Evolutionary conservation across 768 basidiomycete species (phyloP).

Genomic region (Phlebiopsis gigantea): DNA sequence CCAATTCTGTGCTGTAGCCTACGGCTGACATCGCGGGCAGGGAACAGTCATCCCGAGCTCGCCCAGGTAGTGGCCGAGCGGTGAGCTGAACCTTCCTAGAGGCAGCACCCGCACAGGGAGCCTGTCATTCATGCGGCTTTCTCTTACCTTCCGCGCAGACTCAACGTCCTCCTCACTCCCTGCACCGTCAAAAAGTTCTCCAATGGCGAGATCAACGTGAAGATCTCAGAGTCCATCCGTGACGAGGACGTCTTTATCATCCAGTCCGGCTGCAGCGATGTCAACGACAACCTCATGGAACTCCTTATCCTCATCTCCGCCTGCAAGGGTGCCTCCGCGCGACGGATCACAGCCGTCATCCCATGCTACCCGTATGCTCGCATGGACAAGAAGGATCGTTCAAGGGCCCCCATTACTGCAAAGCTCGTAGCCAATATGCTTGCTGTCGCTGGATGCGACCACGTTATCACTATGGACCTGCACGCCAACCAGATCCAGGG

Average conservation of each 20-base stretch:
- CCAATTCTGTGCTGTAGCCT: background rate
- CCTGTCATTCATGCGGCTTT: slow-evolving; percentile 41
- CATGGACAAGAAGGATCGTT: slow-evolving; percentile 98
- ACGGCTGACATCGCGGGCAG: slow-evolving; percentile 38
- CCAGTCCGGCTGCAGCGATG: slow-evolving; percentile 84
- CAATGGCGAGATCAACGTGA: slow-evolving; percentile 93
- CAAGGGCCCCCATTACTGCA: slow-evolving; percentile 93
- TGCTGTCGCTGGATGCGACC: slow-evolving; percentile 93
- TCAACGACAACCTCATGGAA: slow-evolving; percentile 97
- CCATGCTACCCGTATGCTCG: slow-evolving; percentile 97
- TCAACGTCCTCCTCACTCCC: slow-evolving; percentile 82
- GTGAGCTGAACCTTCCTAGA: slow-evolving; percentile 63
- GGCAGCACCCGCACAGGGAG: slow-evolving; percentile 34
- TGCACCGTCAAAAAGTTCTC: slow-evolving; percentile 88
- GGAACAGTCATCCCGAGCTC: slow-evolving; percentile 97
- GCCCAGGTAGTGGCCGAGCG: slow-evolving; percentile 93
- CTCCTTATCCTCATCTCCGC: slow-evolving; percentile 98
- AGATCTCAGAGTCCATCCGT: slow-evolving; percentile 90
- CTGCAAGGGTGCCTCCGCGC: slow-evolving; percentile 93
- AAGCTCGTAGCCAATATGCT: slow-evolving; percentile 99
- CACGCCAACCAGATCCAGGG: slow-evolving; percentile 98
- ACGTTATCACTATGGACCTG: slow-evolving; percentile 99
- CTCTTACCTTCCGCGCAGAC: slow-evolving; percentile 53
- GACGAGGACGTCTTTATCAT: slow-evolving; percentile 99
- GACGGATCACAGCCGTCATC: slow-evolving; percentile 94